Evolutionary conservation across 495 filamentous ascomycete species (phyloP).

Genomic region (Neurospora sp.): DNA sequence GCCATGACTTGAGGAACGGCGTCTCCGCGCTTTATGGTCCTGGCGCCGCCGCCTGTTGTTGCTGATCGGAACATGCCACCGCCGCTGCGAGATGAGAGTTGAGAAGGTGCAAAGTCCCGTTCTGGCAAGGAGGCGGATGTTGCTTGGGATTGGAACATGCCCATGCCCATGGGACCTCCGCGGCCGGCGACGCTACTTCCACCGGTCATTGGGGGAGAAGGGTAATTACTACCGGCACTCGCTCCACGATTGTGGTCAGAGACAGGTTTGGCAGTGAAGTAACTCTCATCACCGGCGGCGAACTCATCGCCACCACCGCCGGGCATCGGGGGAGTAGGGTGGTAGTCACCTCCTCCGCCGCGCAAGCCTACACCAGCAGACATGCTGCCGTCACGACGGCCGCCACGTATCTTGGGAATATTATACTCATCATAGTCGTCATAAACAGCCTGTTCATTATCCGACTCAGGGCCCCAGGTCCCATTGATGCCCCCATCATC

Average conservation of each 20-base stretch:
- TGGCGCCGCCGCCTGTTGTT: conserved; percentile 57
- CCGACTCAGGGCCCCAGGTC: conserved; percentile 31
- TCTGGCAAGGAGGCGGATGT: background rate
- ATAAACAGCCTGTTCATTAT: conserved; percentile 21
- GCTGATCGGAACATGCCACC: conserved; percentile 51
- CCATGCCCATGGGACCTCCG: background rate
- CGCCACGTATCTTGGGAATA: conserved; percentile 1
- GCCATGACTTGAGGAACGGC: conserved; percentile 20
- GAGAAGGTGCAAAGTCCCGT: conserved; percentile 10
- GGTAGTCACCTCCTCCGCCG: conserved; percentile 20
- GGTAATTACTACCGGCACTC: background rate
- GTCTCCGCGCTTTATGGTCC: conserved; percentile 37
- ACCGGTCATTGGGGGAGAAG: conserved; percentile 9
- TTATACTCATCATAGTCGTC: conserved; percentile 9
- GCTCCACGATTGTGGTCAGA: conserved; percentile 8
- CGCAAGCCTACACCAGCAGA: conserved; percentile 21
- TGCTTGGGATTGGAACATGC: conserved; percentile 5
- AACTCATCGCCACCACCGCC: conserved; percentile 15
- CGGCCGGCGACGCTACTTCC: background rate
- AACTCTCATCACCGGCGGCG: conserved; percentile 33
- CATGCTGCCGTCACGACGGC: background rate
- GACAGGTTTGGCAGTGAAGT: conserved; percentile 28
- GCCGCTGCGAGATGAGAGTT: background rate
- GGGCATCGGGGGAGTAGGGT: background rate
- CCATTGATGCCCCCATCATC: conserved; percentile 45